Conservation (phyloP, 2,329 filamentous ascomycete genomes). For the Scedosporium aurantiacum region DNA sequence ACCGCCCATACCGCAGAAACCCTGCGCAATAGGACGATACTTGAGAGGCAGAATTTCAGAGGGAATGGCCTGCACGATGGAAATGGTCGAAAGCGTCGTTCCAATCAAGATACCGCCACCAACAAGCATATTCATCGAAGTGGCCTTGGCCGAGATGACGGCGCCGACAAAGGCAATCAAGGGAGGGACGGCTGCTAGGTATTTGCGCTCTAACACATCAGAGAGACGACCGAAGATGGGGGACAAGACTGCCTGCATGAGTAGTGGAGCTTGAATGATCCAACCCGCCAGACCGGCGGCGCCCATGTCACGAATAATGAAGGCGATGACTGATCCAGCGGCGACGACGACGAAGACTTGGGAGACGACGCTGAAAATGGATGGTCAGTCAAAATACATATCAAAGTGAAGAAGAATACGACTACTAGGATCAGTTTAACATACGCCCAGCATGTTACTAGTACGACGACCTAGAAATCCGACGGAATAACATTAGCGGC, state of each 20-base stretch:
- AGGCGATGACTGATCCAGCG: slow-evolving; percentile 43
- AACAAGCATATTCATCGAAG: slow-evolving; percentile 43
- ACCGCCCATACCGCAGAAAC: slow-evolving; percentile 38
- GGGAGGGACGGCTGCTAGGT: slow-evolving; percentile 38
- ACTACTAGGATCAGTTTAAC: slow-evolving; percentile 9
- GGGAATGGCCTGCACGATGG: slow-evolving; percentile 44
- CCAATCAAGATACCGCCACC: slow-evolving; percentile 48
- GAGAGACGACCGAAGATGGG: slow-evolving; percentile 45
- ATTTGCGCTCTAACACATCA: slow-evolving; percentile 44
- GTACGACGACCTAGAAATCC: slow-evolving; percentile 18
- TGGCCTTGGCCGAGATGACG: slow-evolving; percentile 42
- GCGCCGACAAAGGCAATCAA: slow-evolving; percentile 42
- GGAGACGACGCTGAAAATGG: slow-evolving; percentile 29
- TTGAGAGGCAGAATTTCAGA: slow-evolving; percentile 46
- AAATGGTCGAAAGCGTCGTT: slow-evolving; percentile 39
- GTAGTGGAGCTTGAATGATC: slow-evolving; percentile 43
- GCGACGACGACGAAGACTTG: slow-evolving; percentile 46
- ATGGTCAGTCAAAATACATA: neutral
- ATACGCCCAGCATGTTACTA: slow-evolving; percentile 37
- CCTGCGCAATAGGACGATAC: slow-evolving; percentile 44
- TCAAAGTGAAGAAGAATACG: neutral
- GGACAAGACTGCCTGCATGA: slow-evolving; percentile 46
- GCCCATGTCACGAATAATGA: slow-evolving; percentile 43
- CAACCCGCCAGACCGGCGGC: slow-evolving; percentile 38
- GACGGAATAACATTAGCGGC: neutral